These are phyloP conservation scores for Trifolium repens DNA, from an alignment of 306 rosid species.

Conservation along the genomic window DNA sequence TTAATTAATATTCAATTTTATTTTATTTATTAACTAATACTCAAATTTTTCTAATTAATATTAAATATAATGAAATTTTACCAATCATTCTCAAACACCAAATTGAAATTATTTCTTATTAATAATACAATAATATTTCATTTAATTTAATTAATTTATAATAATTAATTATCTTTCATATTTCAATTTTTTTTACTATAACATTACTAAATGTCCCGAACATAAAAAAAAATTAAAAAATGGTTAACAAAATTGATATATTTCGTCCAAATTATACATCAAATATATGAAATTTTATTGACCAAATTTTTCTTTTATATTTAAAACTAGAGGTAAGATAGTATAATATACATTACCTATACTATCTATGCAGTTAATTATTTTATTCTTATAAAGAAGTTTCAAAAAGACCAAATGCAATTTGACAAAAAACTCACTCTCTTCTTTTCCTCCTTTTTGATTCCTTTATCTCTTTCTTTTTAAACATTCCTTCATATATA, in stretches of 20 bases:
- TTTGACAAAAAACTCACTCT: slow-evolving; percentile 49
- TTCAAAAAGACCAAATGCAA: slow-evolving; percentile 44
- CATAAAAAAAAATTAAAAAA: too few species aligned
- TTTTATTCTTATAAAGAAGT: slow-evolving; percentile 31
- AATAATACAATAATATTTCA: background rate
- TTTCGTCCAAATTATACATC: too few species aligned
- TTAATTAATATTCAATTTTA: too few species aligned
- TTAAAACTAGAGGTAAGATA: too few species aligned
- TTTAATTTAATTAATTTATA: background rate
- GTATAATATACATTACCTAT: background rate
- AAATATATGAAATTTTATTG: too few species aligned
- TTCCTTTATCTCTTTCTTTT: slow-evolving; percentile 52
- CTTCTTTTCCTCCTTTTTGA: slow-evolving; percentile 50
- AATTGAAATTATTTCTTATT: background rate
- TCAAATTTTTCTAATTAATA: too few species aligned
- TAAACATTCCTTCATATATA: slow-evolving; percentile 42
- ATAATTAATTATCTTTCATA: background rate
- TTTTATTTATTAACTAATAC: too few species aligned
- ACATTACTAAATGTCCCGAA: background rate
- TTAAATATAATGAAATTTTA: too few species aligned
- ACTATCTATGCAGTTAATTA: background rate
- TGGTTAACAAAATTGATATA: too few species aligned
- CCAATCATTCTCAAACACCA: background rate
- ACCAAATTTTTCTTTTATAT: too few species aligned
- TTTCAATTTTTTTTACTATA: background rate